These are phyloP conservation scores for Krasilnikovozyma curviuscula DNA, from an alignment of 768 basidiomycete genomes.

Conservation along the genomic window DNA sequence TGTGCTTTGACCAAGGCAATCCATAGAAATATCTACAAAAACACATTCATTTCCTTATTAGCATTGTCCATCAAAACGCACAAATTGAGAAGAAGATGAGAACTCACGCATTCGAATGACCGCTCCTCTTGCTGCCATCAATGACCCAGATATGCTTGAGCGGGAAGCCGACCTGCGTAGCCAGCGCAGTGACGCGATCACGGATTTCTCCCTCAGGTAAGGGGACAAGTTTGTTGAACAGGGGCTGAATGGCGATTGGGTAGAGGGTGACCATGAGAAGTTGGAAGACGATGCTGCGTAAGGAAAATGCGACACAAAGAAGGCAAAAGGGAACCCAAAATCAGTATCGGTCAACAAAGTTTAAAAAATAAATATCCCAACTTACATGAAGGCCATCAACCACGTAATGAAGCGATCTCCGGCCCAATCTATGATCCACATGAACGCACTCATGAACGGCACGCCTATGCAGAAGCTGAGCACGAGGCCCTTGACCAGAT, in stretches of 20 bases:
- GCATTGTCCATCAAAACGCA: neutral
- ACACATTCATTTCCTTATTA: neutral
- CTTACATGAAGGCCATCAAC: conserved; percentile 81
- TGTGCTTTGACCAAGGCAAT: conserved; percentile 57
- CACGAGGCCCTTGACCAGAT: conserved; percentile 57
- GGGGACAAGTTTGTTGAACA: conserved; percentile 93
- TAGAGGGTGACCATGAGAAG: conserved; percentile 43
- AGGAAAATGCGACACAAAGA: neutral
- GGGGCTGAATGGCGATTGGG: conserved; percentile 55
- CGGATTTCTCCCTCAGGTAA: conserved; percentile 59
- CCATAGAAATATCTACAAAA: conserved; percentile 73
- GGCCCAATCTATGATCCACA: conserved; percentile 80
- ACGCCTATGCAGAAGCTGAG: conserved; percentile 49
- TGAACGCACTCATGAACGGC: conserved; percentile 70
- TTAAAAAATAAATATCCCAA: conserved; percentile 8
- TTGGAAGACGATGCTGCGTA: conserved; percentile 53
- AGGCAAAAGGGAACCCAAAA: neutral
- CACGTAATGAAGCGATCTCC: conserved; percentile 82
- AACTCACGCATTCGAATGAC: conserved; percentile 59
- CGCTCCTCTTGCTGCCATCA: conserved; percentile 85
- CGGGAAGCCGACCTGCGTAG: conserved; percentile 70
- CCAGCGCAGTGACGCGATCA: conserved; percentile 53
- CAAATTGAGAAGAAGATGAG: neutral
- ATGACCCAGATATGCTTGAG: conserved; percentile 89
- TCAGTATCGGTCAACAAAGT: neutral